Percentiles rank a stretch among this genome's conserved stretches.
Evolutionary conservation across 2,329 filamentous ascomycete species (phyloP).

Genomic region (Mycosphaerella sp.): DNA sequence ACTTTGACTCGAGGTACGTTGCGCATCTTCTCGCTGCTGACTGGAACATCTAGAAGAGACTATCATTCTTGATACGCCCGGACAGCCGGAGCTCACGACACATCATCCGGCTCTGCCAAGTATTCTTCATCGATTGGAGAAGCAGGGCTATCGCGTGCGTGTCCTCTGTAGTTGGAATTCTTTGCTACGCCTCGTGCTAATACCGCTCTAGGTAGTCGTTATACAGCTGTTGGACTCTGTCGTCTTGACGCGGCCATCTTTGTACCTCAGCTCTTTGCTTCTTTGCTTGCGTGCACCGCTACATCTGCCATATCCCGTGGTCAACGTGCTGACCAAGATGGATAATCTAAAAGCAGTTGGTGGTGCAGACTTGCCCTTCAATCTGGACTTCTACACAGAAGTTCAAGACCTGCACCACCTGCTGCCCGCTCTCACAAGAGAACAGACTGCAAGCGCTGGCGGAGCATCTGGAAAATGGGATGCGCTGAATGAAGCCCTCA

Average conservation of each 20-base stretch:
- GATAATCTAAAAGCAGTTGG: constrained; percentile 69
- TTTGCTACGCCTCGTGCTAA: constrained; percentile 35
- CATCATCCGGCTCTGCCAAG: constrained; percentile 88
- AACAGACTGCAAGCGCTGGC: constrained; percentile 50
- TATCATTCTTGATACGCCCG: constrained; percentile 90
- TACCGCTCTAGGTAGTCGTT: constrained; percentile 66
- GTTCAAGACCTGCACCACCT: constrained; percentile 88
- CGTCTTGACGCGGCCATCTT: constrained; percentile 82
- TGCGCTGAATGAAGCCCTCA: constrained; percentile 77
- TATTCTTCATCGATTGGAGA: constrained; percentile 85
- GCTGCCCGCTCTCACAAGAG: constrained; percentile 70
- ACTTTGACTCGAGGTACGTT: neutral
- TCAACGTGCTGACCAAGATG: constrained; percentile 97
- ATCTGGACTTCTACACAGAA: constrained; percentile 95
- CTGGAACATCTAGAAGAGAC: constrained; percentile 62
- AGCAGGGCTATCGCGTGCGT: constrained; percentile 81
- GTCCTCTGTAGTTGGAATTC: neutral
- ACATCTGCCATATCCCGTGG: constrained; percentile 91
- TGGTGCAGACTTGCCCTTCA: constrained; percentile 85
- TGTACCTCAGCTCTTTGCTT: constrained; percentile 91
- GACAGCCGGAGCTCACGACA: constrained; percentile 94
- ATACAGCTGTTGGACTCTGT: constrained; percentile 93
- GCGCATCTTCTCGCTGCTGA: neutral
- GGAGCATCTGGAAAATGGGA: constrained; percentile 59
- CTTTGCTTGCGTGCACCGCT: constrained; percentile 94